phyloP scores from a whole-genome alignment of 208 protist genomes.

The Endotrypanum monterogeii region DNA sequence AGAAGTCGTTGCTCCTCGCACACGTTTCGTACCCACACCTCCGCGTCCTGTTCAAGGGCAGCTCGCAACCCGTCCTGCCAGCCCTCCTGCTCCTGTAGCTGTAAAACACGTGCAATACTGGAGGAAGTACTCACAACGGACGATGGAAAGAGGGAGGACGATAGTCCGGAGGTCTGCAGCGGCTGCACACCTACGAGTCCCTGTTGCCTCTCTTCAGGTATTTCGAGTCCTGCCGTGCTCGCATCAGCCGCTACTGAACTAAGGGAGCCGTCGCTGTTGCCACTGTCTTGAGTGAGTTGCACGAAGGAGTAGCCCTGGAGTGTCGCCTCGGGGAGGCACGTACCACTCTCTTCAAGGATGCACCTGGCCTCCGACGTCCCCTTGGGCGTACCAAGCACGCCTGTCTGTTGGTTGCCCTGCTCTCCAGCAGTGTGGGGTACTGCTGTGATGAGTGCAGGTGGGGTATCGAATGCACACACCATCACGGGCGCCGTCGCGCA shows the following conservation, averaged over 20 bases:
- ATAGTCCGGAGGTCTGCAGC: background rate
- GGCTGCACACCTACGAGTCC: background rate
- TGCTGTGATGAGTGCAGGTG: background rate
- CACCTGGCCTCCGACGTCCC: background rate
- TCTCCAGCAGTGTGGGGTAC: background rate
- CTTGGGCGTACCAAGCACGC: background rate
- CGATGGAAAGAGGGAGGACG: background rate
- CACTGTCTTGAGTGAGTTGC: background rate
- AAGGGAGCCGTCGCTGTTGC: background rate
- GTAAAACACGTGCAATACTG: slow-evolving; percentile 13
- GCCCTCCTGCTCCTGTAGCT: slow-evolving; percentile 17
- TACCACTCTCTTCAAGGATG: background rate
- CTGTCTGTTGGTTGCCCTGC: background rate
- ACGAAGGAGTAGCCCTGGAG: background rate
- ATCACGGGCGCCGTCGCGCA: background rate
- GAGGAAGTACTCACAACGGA: background rate
- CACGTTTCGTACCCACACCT: slow-evolving; percentile 25
- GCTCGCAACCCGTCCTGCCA: slow-evolving; percentile 7
- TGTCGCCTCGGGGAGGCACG: background rate
- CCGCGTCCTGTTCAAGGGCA: slow-evolving; percentile 21
- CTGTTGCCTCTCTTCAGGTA: background rate
- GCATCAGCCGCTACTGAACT: background rate
- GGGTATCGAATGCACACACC: background rate
- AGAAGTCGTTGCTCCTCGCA: slow-evolving; percentile 25
- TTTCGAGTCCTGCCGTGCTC: background rate